Conservation (phyloP, 495 filamentous ascomycete genomes). For the Halenospora varia region DNA sequence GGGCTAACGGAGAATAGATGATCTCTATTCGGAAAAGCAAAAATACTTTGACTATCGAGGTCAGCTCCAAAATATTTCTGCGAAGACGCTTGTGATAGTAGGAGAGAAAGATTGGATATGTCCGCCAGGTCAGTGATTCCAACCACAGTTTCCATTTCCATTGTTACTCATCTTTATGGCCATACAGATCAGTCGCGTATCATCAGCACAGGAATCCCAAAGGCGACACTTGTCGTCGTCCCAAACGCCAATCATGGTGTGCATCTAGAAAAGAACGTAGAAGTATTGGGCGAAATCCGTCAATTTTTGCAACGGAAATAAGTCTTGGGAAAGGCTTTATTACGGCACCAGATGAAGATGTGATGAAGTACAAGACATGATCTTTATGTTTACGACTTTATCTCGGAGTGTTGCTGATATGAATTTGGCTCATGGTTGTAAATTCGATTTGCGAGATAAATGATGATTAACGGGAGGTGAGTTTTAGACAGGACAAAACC, state of each 20-base stretch:
- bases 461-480: too few relatives aligned
- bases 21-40: constrained; percentile 4
- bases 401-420: too few relatives aligned
- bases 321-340: too few relatives aligned
- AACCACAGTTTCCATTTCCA: background rate
- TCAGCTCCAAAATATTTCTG: background rate
- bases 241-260: constrained; percentile 5
- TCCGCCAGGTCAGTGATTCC: constrained; percentile 1
- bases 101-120: constrained; percentile 9
- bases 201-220: background rate
- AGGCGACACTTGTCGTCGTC: background rate
- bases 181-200: constrained; percentile 1
- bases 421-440: too few relatives aligned
- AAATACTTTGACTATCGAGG: constrained; percentile 8
- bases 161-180: background rate
- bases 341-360: background rate
- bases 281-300: background rate
- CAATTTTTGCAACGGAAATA: background rate
- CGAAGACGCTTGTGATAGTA: constrained; percentile 1
- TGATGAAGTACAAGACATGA: too few relatives aligned
- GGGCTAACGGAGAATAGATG: background rate
- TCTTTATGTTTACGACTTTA: too few relatives aligned
- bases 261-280: background rate
- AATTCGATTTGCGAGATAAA: too few relatives aligned
- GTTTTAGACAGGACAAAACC: too few relatives aligned